Percentiles rank a stretch among this genome's conserved stretches.
phyloP scores from a whole-genome alignment of 139 green algal genomes.

The Haematococcus lacustris region DNA sequence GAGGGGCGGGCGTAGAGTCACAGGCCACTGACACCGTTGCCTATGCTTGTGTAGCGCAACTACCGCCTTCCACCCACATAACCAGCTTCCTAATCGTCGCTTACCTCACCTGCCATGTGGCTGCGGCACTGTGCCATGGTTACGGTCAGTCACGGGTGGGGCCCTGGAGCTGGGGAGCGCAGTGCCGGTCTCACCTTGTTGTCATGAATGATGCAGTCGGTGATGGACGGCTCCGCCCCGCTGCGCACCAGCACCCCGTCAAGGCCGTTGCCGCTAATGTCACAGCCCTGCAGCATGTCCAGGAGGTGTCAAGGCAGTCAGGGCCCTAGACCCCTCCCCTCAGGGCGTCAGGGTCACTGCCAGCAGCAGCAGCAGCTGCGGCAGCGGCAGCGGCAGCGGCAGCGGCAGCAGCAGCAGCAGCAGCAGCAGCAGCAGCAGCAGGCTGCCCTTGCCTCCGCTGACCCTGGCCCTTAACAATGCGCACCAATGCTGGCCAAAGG shows the following conservation, averaged over 20 bases:
- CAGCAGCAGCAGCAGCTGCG: not conserved
- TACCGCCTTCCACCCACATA: too few species aligned
- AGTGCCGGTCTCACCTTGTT: too few species aligned
- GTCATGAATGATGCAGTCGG: not conserved
- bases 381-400: not conserved
- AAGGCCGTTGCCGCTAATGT: constrained; percentile 23
- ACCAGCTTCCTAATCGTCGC: too few species aligned
- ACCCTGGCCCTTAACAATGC: not conserved
- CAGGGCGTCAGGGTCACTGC: not conserved
- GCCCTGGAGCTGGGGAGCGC: too few species aligned
- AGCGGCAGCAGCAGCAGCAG: not conserved
- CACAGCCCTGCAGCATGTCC: constrained; percentile 20
- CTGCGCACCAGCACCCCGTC: constrained; percentile 33
- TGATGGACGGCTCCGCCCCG: constrained; percentile 7
- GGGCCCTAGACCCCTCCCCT: not conserved
- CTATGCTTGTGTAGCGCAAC: too few species aligned
- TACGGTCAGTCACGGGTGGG: too few species aligned
- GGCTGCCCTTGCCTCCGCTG: not conserved
- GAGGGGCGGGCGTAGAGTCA: too few species aligned
- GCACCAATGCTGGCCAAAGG: not conserved
- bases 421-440: not conserved
- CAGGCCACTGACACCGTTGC: too few species aligned
- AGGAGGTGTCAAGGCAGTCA: constrained; percentile 10
- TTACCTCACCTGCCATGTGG: too few species aligned
- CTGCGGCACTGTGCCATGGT: too few species aligned